A percentile compares a stretch with the other conserved stretches of the same genome.
Conservation (phyloP, 1,139 yeast genomes). For the Tardiomyces digboiensis region DNA sequence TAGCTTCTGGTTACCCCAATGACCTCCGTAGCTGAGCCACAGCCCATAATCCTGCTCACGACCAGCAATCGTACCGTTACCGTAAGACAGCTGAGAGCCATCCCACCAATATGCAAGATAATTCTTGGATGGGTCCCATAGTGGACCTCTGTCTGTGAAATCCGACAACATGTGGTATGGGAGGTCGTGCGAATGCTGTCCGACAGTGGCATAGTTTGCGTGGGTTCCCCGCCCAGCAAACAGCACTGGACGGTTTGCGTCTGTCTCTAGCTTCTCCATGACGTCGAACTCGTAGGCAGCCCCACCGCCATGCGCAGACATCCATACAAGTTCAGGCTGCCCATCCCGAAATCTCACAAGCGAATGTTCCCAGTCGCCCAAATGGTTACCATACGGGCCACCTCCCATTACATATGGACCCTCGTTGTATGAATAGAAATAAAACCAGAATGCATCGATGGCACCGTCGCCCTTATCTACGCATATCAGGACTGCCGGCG, state of each 20-base stretch:
- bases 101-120: conserved; percentile 74
- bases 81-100: conserved; percentile 36
- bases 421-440: conserved; percentile 84
- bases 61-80: conserved; percentile 35
- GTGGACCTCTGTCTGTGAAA: conserved; percentile 88
- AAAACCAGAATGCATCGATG: conserved; percentile 94
- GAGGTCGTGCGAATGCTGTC: conserved; percentile 91
- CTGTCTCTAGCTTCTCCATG: conserved; percentile 53
- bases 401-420: conserved; percentile 98
- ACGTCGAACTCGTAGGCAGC: conserved; percentile 74
- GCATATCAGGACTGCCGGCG: conserved; percentile 74
- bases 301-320: conserved; percentile 98
- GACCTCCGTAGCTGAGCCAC: conserved; percentile 76
- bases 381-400: conserved; percentile 95
- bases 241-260: conserved; percentile 52
- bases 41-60: conserved; percentile 58
- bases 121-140: conserved; percentile 88
- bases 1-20: conserved; percentile 84
- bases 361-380: conserved; percentile 98
- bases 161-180: conserved; percentile 88
- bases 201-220: conserved; percentile 94
- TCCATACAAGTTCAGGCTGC: conserved; percentile 85
- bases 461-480: conserved; percentile 92
- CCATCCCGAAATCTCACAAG: conserved; percentile 78
- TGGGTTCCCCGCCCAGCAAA: conserved; percentile 95